phyloP scores from a whole-genome alignment of 1,139 yeast species.

The Spathaspora sp. region DNA sequence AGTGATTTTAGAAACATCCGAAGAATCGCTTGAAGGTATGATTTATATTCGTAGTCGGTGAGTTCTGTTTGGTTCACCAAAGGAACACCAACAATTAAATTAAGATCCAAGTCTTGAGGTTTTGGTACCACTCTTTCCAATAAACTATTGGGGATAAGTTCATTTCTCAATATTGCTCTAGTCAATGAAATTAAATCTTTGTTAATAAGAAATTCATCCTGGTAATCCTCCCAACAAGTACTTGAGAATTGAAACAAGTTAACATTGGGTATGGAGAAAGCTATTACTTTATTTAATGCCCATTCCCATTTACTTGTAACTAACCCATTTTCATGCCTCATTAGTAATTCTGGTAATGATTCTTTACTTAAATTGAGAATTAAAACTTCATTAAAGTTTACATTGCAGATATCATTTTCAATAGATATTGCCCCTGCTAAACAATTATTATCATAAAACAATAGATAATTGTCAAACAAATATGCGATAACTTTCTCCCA shows the following conservation, averaged over 20 bases:
- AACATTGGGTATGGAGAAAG: slow-evolving; percentile 16
- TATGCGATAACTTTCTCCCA: slow-evolving; percentile 39
- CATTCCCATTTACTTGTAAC: slow-evolving; percentile 44
- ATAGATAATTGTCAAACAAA: slow-evolving; percentile 39
- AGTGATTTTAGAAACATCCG: slow-evolving; percentile 27
- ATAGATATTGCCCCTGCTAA: slow-evolving; percentile 33
- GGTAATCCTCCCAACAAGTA: slow-evolving; percentile 47
- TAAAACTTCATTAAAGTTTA: slow-evolving; percentile 28
- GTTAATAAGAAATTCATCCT: slow-evolving; percentile 31
- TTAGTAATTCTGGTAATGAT: slow-evolving; percentile 46
- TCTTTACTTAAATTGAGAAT: slow-evolving; percentile 39
- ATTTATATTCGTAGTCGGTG: slow-evolving; percentile 34
- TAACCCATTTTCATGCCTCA: slow-evolving; percentile 34
- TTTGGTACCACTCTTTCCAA: slow-evolving; percentile 36
- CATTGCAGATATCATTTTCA: slow-evolving; percentile 29
- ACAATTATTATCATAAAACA: slow-evolving; percentile 34
- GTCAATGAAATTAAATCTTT: slow-evolving; percentile 37
- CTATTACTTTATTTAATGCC: slow-evolving; percentile 20
- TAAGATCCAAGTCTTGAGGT: slow-evolving; percentile 43
- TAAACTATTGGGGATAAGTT: slow-evolving; percentile 39
- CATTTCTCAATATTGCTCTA: slow-evolving; percentile 25
- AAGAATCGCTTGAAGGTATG: slow-evolving; percentile 26
- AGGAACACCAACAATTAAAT: slow-evolving; percentile 49
- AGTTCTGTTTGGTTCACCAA: slow-evolving; percentile 33
- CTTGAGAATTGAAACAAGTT: slow-evolving; percentile 50